phyloP scores from a whole-genome alignment of 2,329 filamentous ascomycete genomes.

The Xylaria sp. region DNA sequence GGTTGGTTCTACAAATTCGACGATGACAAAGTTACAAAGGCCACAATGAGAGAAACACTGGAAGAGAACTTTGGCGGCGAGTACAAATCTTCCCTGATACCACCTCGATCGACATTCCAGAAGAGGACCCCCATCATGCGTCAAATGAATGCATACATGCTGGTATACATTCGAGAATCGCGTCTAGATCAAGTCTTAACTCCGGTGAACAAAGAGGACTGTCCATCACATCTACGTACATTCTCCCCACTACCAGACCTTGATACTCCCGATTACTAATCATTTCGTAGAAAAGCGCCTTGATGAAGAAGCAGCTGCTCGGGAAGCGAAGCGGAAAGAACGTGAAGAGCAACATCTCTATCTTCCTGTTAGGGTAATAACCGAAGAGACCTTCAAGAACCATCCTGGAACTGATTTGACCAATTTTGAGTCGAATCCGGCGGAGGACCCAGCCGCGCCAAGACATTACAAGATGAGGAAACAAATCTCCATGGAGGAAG shows the following conservation, averaged over 20 bases:
- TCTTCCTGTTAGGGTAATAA: constrained; percentile 83
- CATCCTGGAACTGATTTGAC: constrained; percentile 88
- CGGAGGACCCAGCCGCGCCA: constrained; percentile 72
- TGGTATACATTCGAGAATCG: constrained; percentile 94
- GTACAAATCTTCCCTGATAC: constrained; percentile 66
- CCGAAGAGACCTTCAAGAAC: constrained; percentile 80
- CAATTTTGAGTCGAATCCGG: constrained; percentile 68
- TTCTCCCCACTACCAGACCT: constrained; percentile 41
- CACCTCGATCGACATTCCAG: constrained; percentile 57
- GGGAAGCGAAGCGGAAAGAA: constrained; percentile 84
- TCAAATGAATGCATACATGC: constrained; percentile 93
- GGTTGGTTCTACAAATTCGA: constrained; percentile 98
- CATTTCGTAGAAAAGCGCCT: constrained; percentile 70
- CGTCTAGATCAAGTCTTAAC: constrained; percentile 84
- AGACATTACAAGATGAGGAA: constrained; percentile 78
- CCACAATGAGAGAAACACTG: constrained; percentile 87
- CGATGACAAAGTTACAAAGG: constrained; percentile 95
- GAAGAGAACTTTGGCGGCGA: constrained; percentile 98
- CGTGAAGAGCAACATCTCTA: constrained; percentile 95
- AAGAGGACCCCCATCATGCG: constrained; percentile 70
- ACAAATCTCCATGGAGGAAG: constrained; percentile 78
- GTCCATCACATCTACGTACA: constrained; percentile 82
- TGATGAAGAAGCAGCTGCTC: constrained; percentile 80
- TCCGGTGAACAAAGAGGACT: constrained; percentile 78
- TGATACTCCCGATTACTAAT: constrained; percentile 23